These are phyloP conservation scores for Kwoniella shandongensis DNA, from an alignment of 768 basidiomycete species.

Conservation along the genomic window DNA sequence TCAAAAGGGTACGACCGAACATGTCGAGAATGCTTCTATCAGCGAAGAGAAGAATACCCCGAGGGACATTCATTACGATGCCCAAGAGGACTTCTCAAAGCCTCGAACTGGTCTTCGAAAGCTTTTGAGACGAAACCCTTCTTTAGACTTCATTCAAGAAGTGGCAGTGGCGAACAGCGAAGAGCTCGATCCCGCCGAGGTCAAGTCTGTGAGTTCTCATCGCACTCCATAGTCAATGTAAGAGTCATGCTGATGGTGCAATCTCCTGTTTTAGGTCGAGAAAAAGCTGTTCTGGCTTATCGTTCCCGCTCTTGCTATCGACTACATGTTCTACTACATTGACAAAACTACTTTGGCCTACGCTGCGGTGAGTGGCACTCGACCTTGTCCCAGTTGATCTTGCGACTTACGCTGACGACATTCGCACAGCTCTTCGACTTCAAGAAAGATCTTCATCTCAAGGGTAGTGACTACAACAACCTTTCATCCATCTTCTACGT, in stretches of 20 bases:
- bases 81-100: slow-evolving; percentile 22
- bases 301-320: slow-evolving; percentile 37
- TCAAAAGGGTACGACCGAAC: slow-evolving; percentile 23
- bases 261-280: slow-evolving; percentile 33
- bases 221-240: too few species aligned
- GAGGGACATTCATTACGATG: slow-evolving; percentile 28
- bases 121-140: slow-evolving; percentile 35
- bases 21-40: slow-evolving; percentile 31
- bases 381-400: neutral
- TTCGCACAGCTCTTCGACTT: slow-evolving; percentile 45
- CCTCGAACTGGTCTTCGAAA: slow-evolving; percentile 29
- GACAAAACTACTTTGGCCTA: slow-evolving; percentile 40
- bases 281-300: slow-evolving; percentile 41
- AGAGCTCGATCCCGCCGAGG: slow-evolving; percentile 36
- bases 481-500: slow-evolving; percentile 44
- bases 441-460: slow-evolving; percentile 53
- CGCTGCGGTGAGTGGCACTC: slow-evolving; percentile 21
- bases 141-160: slow-evolving; percentile 33
- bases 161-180: slow-evolving; percentile 32
- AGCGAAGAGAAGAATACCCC: slow-evolving; percentile 12
- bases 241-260: too few species aligned
- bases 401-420: neutral
- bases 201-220: slow-evolving; percentile 25
- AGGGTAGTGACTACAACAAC: slow-evolving; percentile 53
- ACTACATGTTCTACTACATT: slow-evolving; percentile 44